Evolutionary conservation across 495 filamentous ascomycete genomes (phyloP).

Genomic region (Aspergillus hancockii): DNA sequence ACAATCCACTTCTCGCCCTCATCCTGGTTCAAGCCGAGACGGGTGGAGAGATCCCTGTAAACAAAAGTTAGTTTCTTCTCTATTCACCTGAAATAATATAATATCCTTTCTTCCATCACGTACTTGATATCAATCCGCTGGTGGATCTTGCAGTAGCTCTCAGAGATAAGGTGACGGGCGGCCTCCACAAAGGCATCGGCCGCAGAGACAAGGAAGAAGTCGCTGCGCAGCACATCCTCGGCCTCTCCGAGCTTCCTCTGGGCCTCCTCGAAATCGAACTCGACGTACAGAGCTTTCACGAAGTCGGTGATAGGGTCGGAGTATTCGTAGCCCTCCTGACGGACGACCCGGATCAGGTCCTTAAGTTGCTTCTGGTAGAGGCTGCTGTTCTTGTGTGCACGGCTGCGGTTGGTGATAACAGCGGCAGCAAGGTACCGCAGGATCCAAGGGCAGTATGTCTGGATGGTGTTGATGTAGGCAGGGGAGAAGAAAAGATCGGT

Average conservation of each 20-base stretch:
- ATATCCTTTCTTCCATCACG: constrained; percentile 22
- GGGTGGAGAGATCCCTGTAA: constrained; percentile 76
- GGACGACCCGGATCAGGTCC: constrained; percentile 89
- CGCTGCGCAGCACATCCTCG: constrained; percentile 85
- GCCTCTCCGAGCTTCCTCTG: constrained; percentile 89
- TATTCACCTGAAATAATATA: background rate
- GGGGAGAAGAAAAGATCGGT: constrained; percentile 96
- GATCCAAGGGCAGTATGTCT: constrained; percentile 96
- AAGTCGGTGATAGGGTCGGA: constrained; percentile 94
- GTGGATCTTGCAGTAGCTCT: constrained; percentile 99
- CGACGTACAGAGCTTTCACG: constrained; percentile 91
- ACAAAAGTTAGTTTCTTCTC: constrained; percentile 24
- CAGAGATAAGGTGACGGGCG: constrained; percentile 92
- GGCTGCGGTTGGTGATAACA: constrained; percentile 91
- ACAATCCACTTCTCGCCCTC: constrained; percentile 99
- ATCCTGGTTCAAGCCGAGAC: constrained; percentile 84
- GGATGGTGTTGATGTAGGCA: constrained; percentile 97
- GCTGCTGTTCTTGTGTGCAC: constrained; percentile 73
- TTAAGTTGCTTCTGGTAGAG: constrained; percentile 97
- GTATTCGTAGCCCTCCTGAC: constrained; percentile 98
- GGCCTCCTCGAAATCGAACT: constrained; percentile 98
- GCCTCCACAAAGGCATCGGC: constrained; percentile 92
- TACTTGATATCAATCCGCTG: constrained; percentile 95
- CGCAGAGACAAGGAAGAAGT: constrained; percentile 90
- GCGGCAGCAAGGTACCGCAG: constrained; percentile 91